Conservation (phyloP, 345 rosid species). For the Fremontodendron californicum region DNA sequence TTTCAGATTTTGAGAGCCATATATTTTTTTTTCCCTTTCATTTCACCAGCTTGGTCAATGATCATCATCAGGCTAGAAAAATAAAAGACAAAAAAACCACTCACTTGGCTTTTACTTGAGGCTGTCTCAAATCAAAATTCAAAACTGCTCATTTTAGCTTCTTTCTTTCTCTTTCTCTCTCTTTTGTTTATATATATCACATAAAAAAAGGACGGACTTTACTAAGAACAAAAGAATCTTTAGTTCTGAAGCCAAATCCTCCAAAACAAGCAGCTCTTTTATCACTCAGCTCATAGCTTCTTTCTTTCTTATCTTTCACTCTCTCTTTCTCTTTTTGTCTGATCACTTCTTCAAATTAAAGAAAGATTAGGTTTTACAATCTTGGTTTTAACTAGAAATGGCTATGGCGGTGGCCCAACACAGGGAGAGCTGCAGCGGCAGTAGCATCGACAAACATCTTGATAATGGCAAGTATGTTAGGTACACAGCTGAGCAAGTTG, state of each 20-base stretch:
- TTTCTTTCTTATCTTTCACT: background rate
- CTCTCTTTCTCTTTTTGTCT: background rate
- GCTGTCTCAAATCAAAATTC: constrained; percentile 3
- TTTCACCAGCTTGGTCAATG: constrained; percentile 4
- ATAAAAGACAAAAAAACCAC: background rate
- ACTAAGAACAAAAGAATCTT: constrained; percentile 29
- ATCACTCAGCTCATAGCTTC: constrained; percentile 1
- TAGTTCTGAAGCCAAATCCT: constrained; percentile 21
- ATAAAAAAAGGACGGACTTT: constrained; percentile 41
- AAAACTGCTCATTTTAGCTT: constrained; percentile 2
- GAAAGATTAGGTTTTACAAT: constrained; percentile 17
- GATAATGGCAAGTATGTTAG: constrained; percentile 89
- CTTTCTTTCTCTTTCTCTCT: constrained; percentile 3
- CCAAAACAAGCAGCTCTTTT: constrained; percentile 17
- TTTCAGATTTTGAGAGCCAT: background rate
- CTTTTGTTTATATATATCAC: background rate
- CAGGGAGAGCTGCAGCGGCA: constrained; percentile 82
- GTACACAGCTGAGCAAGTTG: constrained; percentile 98
- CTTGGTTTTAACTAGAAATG: constrained; percentile 29
- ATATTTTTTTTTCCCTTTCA: background rate
- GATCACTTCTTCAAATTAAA: background rate
- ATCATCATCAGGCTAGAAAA: background rate
- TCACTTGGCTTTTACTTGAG: constrained; percentile 21
- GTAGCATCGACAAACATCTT: constrained; percentile 73
- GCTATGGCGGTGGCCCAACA: constrained; percentile 67